Evolutionary conservation across 192 early-diverging fungal species (phyloP), one percentile per base, ranked within the genome.

Genomic region (Podila epigama): DNA sequence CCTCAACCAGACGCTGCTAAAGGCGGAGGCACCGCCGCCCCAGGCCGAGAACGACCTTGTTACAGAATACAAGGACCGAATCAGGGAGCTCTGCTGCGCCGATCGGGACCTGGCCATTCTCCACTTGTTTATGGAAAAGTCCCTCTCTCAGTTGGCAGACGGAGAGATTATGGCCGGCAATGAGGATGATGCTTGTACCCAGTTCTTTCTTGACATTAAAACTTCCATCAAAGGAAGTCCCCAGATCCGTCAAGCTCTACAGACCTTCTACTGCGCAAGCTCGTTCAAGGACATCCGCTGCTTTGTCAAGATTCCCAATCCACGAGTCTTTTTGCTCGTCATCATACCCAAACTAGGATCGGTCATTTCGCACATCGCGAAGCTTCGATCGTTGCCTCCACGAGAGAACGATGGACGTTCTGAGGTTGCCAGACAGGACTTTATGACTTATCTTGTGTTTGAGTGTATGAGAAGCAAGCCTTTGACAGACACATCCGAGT

Each of bases 241-340:
- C 20, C 62, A 82, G 20, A 51, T 72, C 1, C 57, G 70, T 6
- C 72, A 69, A 18, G 35, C 63, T 20, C 36, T 64, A 5, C 70
- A 78, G 27, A 73, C 81, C n/a, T 66, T 86, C 25, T 58, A 75
- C 18, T 70, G 81, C n/a, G 64, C 68, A 1, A 59, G 51, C 48
- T 70, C 81, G 48, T 64, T 86, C 15, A 60, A 70, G 44, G 83
- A 89, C 22, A 78, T 85, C 29, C 68, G 82, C 22, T 89, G 87
- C 37, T 89, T 89, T 75, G 72, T 89, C 44, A 89, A 89, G 68
- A 82, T 68, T 12, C 67, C 81, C 61, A 80, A 85, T 53, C 40
- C 79, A 5, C 69, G 68, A 31, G 75, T 85, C 3, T 82, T 86
- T 37, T 61, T 85, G 2, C 82, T 86, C 33, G 63, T 85, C 27